These are phyloP conservation scores for Penicillium tannophilum DNA, from an alignment of 495 filamentous ascomycete genomes.

Conservation along the genomic window DNA sequence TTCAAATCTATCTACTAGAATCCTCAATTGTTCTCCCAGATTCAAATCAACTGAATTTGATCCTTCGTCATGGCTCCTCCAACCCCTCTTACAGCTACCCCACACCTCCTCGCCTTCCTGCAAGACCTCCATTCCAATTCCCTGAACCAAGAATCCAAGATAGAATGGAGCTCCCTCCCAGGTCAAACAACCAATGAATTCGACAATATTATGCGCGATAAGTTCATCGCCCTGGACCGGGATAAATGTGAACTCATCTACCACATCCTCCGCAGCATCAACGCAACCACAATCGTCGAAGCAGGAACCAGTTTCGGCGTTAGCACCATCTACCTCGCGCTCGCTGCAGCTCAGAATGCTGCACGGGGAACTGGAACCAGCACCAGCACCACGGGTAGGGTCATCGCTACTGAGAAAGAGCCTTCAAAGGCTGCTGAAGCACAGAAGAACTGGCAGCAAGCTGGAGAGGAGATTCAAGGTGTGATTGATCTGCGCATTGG, in stretches of 20 bases:
- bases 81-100: slow-evolving; percentile 18
- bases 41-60: neutral
- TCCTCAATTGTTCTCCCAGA: neutral
- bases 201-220: slow-evolving; percentile 46
- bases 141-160: slow-evolving; percentile 30
- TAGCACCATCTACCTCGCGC: slow-evolving; percentile 60
- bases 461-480: slow-evolving; percentile 42
- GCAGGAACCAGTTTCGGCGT: slow-evolving; percentile 62
- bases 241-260: slow-evolving; percentile 60
- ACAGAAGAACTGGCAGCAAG: slow-evolving; percentile 49
- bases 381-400: slow-evolving; percentile 31
- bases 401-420: slow-evolving; percentile 62
- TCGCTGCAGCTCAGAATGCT: slow-evolving; percentile 48
- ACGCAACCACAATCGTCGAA: slow-evolving; percentile 55
- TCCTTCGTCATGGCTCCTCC: slow-evolving; percentile 19
- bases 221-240: slow-evolving; percentile 58
- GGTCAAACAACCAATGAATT: slow-evolving; percentile 22
- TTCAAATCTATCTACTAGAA: neutral
- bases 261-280: slow-evolving; percentile 44
- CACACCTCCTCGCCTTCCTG: slow-evolving; percentile 27
- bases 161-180: slow-evolving; percentile 21
- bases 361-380: neutral
- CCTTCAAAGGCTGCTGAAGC: slow-evolving; percentile 47
- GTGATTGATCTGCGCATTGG: slow-evolving; percentile 58
- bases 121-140: slow-evolving; percentile 31